These are phyloP conservation scores for Plasmodium knowlesi DNA, from an alignment of 169 alveolate genomes.

Conservation along the genomic window DNA sequence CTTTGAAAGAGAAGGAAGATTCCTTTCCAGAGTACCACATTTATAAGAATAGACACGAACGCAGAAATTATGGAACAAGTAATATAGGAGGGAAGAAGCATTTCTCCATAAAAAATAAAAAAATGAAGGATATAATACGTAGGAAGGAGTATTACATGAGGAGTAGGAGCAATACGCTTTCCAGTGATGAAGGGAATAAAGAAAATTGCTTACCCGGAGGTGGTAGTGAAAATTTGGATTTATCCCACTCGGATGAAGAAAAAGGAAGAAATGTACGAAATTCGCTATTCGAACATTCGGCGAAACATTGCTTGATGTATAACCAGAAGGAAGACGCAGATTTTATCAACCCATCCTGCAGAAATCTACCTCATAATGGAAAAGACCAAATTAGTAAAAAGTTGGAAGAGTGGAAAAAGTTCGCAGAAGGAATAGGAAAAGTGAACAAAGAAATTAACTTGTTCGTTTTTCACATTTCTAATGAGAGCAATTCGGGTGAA, in stretches of 20 bases:
- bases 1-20: background rate
- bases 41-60: slow-evolving; percentile 7
- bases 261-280: slow-evolving; percentile 12
- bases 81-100: background rate
- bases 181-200: slow-evolving; percentile 4
- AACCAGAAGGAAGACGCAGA: background rate
- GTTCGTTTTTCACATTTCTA: slow-evolving; percentile 45
- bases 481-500: slow-evolving; percentile 1
- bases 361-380: background rate
- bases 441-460: slow-evolving; percentile 31
- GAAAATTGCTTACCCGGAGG: background rate
- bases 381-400: slow-evolving; percentile 3
- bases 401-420: slow-evolving; percentile 56
- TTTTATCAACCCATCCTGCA: background rate
- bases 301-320: slow-evolving; percentile 18
- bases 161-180: slow-evolving; percentile 38
- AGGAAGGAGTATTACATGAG: background rate
- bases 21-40: background rate
- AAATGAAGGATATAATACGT: slow-evolving; percentile 44
- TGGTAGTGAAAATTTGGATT: background rate
- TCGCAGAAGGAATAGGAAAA: slow-evolving; percentile 18
- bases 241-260: background rate
- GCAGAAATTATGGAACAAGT: background rate
- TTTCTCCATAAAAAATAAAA: slow-evolving; percentile 7
- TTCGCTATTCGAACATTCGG: slow-evolving; percentile 14